Evolutionary conservation across 2,329 filamentous ascomycete species (phyloP), one percentile per base, ranked within the genome.

Genomic region (Diplodia seriata): DNA sequence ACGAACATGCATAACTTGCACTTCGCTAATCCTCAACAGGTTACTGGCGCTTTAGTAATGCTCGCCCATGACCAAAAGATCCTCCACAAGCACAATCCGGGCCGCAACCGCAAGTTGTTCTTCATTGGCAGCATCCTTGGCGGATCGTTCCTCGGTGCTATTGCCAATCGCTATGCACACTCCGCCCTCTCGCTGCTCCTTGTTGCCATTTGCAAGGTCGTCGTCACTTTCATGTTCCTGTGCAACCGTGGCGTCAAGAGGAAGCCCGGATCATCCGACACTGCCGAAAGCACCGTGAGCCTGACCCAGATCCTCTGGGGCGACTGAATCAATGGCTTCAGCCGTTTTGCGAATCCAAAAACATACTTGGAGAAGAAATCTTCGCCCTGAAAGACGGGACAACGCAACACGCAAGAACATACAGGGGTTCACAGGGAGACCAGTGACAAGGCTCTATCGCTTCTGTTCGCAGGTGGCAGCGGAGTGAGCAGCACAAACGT

Each of bases 31-130:
- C 29, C 6, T 4, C 8, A 23, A 14, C 4, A 63, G 59, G 29
- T 75, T 36, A 75, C 74, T 1, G 74, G 73, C 11, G 73, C 73
- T 15, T 40, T 75, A 18, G 72, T 75, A 20, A 71, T 73, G 65
- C 63, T 75, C 14, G 71, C 72, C 14, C 72, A 69, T 12, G 73
- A 75, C 66, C 56, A 56, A 18, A 68, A 70, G 3, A 57, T 75
- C 15, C 72, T 74, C 55, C 54, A 67, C 4, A 57, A 70, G 36
- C 64, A 69, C 4, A 74, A 74, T 49, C 40, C 66, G 1, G 72
- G 70, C 47, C 69, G 74, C 29, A 71, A 73, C 69, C 71, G 74
- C 29, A 61, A 73, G 18, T 49, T 73, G 11, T 68, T 70, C 2
- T 74, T 74, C 56, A 72, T 71, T 29, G 26, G 64, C 7, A 69